Conservation (phyloP, 176 grass and related monocot genomes). For the Areca catechu region DNA sequence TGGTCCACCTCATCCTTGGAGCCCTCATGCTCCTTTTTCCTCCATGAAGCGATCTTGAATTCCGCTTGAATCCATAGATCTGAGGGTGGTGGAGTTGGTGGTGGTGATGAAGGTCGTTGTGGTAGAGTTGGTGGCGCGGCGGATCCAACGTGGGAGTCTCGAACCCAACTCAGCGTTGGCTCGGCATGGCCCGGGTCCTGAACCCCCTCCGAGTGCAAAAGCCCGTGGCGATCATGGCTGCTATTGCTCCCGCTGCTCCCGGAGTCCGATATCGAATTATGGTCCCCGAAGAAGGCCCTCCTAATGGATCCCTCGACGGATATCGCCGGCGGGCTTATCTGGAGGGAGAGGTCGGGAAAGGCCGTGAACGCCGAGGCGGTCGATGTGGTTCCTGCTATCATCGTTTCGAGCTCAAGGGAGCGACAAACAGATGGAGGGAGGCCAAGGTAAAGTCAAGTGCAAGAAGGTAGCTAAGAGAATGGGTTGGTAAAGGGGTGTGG, state of each 20-base stretch:
- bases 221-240: conserved; percentile 23
- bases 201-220: conserved; percentile 6
- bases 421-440: conserved; percentile 15
- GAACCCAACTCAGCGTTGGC: conserved; percentile 41
- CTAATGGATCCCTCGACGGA: conserved; percentile 9
- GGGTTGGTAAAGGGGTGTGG: conserved; percentile 6
- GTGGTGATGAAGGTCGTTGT: not conserved
- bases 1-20: conserved; percentile 97
- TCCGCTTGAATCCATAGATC: conserved; percentile 70
- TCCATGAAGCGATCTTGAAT: conserved; percentile 26
- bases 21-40: conserved; percentile 71
- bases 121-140: conserved; percentile 1
- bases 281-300: conserved; percentile 4
- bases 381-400: not conserved
- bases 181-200: conserved; percentile 5
- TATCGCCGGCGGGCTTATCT: conserved; percentile 50
- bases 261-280: conserved; percentile 7
- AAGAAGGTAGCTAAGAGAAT: not conserved
- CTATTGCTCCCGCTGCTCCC: conserved; percentile 25
- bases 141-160: conserved; percentile 4
- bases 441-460: not conserved
- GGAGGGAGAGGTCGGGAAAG: conserved; percentile 69
- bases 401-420: not conserved
- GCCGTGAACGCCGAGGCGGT: conserved; percentile 26
- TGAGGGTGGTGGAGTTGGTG: conserved; percentile 42